These are phyloP conservation scores for Agapanthus africanus DNA, from an alignment of 106 monocot species.

Conservation along the genomic window DNA sequence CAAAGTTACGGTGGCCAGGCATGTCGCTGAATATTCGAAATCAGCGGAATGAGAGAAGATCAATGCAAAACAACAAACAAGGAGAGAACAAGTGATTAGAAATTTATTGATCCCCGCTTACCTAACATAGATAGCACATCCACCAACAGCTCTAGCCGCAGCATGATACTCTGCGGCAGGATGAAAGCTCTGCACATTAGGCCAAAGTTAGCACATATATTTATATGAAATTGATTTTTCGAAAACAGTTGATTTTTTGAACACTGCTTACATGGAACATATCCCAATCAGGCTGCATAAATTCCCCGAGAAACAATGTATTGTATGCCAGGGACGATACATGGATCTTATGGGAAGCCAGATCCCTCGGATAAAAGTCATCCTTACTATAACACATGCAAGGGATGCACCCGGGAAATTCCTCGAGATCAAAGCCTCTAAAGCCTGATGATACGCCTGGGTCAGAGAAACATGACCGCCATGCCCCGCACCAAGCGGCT, in stretches of 20 bases:
- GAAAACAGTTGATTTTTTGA: no score
- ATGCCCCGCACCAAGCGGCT: constrained; percentile 75
- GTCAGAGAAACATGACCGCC: constrained; percentile 74
- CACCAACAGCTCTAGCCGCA: constrained; percentile 74
- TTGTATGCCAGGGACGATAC: constrained; percentile 80
- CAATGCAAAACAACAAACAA: no score
- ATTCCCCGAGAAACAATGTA: constrained; percentile 70
- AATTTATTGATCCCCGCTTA: no score
- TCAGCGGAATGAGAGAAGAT: no score
- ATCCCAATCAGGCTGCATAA: constrained; percentile 92
- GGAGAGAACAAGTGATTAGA: no score
- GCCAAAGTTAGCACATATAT: background rate
- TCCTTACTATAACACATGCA: constrained; percentile 90
- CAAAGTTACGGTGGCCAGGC: constrained; percentile 73
- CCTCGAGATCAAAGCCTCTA: constrained; percentile 46
- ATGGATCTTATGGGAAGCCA: constrained; percentile 77
- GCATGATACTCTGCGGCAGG: constrained; percentile 86
- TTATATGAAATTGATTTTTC: no score
- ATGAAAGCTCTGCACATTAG: constrained; percentile 48
- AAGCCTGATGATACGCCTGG: constrained; percentile 57
- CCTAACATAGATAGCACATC: constrained; percentile 54
- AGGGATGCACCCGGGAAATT: constrained; percentile 69
- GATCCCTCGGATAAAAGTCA: constrained; percentile 75
- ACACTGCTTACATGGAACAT: constrained; percentile 86
- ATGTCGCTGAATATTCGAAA: constrained; percentile 81